Evolutionary conservation across 805 yeast species (phyloP), one percentile per base, ranked within the genome.

Genomic region (Ogataea pini): DNA sequence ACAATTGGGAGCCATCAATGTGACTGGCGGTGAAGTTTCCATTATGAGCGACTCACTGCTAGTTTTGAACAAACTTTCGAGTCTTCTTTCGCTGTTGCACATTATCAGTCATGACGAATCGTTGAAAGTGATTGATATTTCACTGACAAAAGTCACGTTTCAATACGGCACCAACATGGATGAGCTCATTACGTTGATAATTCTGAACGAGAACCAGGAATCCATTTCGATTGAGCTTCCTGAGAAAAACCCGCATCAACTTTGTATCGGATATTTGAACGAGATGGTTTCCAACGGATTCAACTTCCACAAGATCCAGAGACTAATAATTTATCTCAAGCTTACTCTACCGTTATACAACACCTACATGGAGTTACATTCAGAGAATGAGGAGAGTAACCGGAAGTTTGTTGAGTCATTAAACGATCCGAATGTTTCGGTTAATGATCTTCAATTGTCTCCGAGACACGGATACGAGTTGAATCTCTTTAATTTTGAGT

Each of bases 261-360:
- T 56, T 5, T 62, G 65, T 36, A 40, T 52, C 36, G 48, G 52
- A 3, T 56, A 65, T 37, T 52, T 68, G 48, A 61, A 57, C 48
- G 50, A 54, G 9, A 46, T 61, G 41, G 51, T 60, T 2, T 36
- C 54, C 7, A 51, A 49, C 24, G 57, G 44, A 17, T 55, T 55
- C 34, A 55, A 51, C 32, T 56, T 49, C 41, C 39, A 38, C 19
- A 53, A 47, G 44, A 58, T 67, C n/a, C 59, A 58, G 27, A 57
- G 56, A 25, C 50, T 68, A 41, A 60, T 67, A 13, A 51, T 44
- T 1, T 66, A 61, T 45, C 51, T 66, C 33, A 62, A 61, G 47
- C 31, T 65, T 25, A 66, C 70, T 4, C 50, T 67, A 8, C 62
- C 64, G 2, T 60, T 62, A 40, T 65, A 59, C 48, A 61, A 56